Evolutionary conservation across 2,329 filamentous ascomycete genomes (phyloP).

Genomic region (Ophiosphaerella herpotricha): DNA sequence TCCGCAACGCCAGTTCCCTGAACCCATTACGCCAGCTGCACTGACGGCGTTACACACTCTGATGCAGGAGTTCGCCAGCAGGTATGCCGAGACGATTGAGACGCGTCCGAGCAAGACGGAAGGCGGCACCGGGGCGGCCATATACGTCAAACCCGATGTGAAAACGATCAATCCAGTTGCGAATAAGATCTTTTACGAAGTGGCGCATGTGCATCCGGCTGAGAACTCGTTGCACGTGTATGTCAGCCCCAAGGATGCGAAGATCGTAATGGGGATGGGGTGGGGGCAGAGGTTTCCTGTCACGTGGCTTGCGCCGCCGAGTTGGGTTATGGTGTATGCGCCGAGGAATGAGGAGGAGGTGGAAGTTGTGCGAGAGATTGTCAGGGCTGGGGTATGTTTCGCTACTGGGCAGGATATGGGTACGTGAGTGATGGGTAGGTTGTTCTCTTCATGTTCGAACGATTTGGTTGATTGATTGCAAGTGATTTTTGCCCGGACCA

Average conservation of each 20-base stretch:
- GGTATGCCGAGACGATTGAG: conserved; percentile 24
- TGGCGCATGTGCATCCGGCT: conserved; percentile 71
- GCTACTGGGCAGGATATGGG: conserved; percentile 42
- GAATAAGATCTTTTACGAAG: conserved; percentile 39
- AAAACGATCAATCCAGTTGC: conserved; percentile 32
- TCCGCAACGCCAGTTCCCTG: conserved; percentile 33
- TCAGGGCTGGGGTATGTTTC: conserved; percentile 75
- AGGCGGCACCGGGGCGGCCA: conserved; percentile 37
- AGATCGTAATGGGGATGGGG: conserved; percentile 69
- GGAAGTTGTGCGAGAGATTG: conserved; percentile 68
- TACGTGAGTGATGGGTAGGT: no score
- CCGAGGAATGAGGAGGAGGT: conserved; percentile 73
- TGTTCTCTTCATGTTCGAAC: no score
- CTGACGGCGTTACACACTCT: conserved; percentile 19
- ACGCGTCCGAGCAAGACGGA: conserved; percentile 33
- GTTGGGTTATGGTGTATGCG: conserved; percentile 72
- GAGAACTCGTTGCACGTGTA: conserved; percentile 80
- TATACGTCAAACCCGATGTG: conserved; percentile 33
- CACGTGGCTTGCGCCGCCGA: conserved; percentile 34
- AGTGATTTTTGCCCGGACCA: no score
- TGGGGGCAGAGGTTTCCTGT: conserved; percentile 72
- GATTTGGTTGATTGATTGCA: no score
- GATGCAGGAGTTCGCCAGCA: conserved; percentile 27
- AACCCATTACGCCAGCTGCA: conserved; percentile 27
- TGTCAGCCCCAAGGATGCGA: conserved; percentile 76